Conservation (phyloP, 257 asterid species). For the Solanum pinnatisectum region DNA sequence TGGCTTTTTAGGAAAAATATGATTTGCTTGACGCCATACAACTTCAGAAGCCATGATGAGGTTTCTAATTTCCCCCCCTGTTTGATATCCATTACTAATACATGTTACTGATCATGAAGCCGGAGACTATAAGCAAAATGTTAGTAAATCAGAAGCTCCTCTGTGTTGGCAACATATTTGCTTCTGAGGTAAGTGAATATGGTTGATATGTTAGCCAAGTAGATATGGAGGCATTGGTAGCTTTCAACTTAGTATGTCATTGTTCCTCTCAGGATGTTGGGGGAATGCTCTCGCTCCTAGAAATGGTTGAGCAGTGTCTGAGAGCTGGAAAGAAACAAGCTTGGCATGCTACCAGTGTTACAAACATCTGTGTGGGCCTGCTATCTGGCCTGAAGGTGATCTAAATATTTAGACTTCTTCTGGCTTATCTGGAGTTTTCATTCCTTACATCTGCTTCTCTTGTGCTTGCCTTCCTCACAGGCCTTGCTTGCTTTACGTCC, state of each 20-base stretch:
- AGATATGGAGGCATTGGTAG: conserved; percentile 8
- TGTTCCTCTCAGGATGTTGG: conserved; percentile 74
- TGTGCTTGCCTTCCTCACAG: conserved; percentile 35
- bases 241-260: conserved; percentile 16
- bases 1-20: background rate
- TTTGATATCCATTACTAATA: conserved; percentile 15
- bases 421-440: background rate
- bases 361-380: conserved; percentile 94
- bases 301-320: conserved; percentile 74
- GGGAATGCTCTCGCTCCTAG: conserved; percentile 83
- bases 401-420: conserved; percentile 5
- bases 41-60: background rate
- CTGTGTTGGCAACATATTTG: conserved; percentile 90
- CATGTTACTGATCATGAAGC: conserved; percentile 45
- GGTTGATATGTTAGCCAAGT: conserved; percentile 10
- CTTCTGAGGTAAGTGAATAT: conserved; percentile 64
- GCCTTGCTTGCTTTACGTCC: conserved; percentile 75
- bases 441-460: conserved; percentile 13
- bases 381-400: conserved; percentile 91
- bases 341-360: conserved; percentile 76
- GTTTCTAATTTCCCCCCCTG: background rate
- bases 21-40: background rate
- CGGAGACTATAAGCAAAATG: conserved; percentile 88
- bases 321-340: conserved; percentile 81
- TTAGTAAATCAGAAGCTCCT: conserved; percentile 98